Conservation (phyloP, 768 basidiomycete species). For the Termitomyces sp. region DNA sequence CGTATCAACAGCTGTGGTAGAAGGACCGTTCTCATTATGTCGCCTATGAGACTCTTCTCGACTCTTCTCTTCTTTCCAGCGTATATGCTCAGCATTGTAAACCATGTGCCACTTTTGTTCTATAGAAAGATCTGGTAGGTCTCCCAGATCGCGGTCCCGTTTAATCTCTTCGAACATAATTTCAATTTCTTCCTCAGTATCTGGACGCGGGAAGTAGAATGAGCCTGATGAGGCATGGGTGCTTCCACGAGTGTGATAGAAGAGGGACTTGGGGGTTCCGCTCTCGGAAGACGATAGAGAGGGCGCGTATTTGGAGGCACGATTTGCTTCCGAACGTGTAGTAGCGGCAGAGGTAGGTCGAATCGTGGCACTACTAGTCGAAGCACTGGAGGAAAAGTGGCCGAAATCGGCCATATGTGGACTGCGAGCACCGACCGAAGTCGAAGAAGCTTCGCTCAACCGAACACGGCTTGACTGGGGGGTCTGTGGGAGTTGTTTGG, state of each 20-base stretch:
- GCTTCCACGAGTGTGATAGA: constrained; percentile 54
- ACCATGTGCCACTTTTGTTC: constrained; percentile 95
- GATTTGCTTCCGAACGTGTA: constrained; percentile 52
- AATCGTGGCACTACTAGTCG: constrained; percentile 29
- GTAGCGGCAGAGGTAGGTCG: constrained; percentile 52
- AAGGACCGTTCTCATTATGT: constrained; percentile 56
- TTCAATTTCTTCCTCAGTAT: constrained; percentile 75
- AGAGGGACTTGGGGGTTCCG: constrained; percentile 38
- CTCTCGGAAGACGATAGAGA: constrained; percentile 49
- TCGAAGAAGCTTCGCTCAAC: constrained; percentile 57
- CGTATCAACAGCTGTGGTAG: constrained; percentile 54
- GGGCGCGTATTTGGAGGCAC: constrained; percentile 60
- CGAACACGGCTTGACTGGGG: constrained; percentile 40
- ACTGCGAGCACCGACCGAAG: constrained; percentile 44
- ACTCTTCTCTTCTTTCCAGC: constrained; percentile 71
- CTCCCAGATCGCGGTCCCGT: constrained; percentile 61
- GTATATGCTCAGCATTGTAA: constrained; percentile 73
- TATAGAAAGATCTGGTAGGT: constrained; percentile 55
- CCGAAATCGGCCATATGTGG: constrained; percentile 55
- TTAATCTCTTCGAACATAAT: constrained; percentile 75
- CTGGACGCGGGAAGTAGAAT: constrained; percentile 77
- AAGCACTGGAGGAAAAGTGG: constrained; percentile 28
- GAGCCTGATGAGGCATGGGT: constrained; percentile 37
- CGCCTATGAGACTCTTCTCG: constrained; percentile 60
- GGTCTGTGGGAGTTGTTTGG: constrained; percentile 25